Percentiles rank a stretch among this genome's conserved stretches.
Evolutionary conservation across 2,329 filamentous ascomycete species (phyloP).

Genomic region (Fusarium udum): DNA sequence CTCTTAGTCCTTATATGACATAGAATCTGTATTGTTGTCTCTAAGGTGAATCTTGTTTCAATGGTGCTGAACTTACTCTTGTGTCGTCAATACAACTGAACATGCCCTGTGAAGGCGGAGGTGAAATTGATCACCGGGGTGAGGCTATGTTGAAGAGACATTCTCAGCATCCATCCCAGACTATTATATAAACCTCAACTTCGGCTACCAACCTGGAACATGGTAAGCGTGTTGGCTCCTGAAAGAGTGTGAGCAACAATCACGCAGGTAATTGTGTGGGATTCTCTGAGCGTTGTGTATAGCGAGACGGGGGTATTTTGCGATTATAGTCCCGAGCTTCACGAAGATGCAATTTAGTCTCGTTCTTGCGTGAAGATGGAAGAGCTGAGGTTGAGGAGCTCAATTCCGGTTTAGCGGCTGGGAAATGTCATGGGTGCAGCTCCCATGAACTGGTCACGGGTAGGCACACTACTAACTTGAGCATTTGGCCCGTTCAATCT

Average conservation of each 20-base stretch:
- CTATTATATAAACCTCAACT: not conserved
- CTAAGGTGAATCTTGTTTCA: not conserved
- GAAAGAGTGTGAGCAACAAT: not conserved
- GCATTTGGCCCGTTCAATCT: not conserved
- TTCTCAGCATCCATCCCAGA: slow-evolving; percentile 15
- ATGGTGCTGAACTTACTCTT: slow-evolving; percentile 68
- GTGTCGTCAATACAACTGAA: slow-evolving; percentile 80
- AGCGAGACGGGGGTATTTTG: not conserved
- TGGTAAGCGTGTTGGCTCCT: slow-evolving; percentile 7
- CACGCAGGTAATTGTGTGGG: not conserved
- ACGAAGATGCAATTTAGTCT: not conserved
- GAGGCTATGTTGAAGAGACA: slow-evolving; percentile 54
- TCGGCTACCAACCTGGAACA: slow-evolving; percentile 42
- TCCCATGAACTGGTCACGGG: slow-evolving; percentile 10
- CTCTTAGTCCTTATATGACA: not conserved
- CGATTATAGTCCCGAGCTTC: not conserved
- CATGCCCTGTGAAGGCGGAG: slow-evolving; percentile 85
- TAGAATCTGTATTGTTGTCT: not conserved
- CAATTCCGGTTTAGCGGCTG: slow-evolving; percentile 27
- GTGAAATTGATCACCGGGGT: slow-evolving; percentile 78
- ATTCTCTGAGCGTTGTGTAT: not conserved
- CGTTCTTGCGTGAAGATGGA: slow-evolving; percentile 8
- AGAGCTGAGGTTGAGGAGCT: slow-evolving; percentile 13
- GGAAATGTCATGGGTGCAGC: slow-evolving; percentile 13
- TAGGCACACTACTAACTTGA: not conserved